Evolutionary conservation across 208 protist genomes (phyloP), one percentile per base, ranked within the genome.

Genomic region (Crithidia sp.): DNA sequence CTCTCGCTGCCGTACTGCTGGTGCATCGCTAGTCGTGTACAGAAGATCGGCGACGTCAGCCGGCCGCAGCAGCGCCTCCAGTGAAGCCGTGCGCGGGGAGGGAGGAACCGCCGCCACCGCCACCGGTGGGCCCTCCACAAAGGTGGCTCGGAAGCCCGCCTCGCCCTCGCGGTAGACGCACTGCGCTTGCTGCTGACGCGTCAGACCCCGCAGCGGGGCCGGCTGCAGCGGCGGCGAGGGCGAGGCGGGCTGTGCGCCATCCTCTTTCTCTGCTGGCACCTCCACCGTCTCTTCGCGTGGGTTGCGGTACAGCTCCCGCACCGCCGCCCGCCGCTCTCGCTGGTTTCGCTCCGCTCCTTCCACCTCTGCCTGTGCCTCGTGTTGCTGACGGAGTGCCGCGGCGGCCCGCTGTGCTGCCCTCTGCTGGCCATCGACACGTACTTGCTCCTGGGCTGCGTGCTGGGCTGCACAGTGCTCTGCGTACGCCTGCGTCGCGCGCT

Each of bases 381-480:
- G 82, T 44, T 83, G 60, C 10, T 14, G 43, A 44, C 73, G 54
- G 50, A 81, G 36, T 2, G 57, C 58, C 10, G 70, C 47, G 4
- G 82, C 74, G 16, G 82, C 85, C 36, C 85, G 76, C 60, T 62
- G 71, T 19, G 69, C 69, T 36, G 85, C 81, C n/a, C 56, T 64
- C 17, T 80, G 71, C 28, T 75, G 85, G 4, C 60, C 49, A 13
- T 64, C 54, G 13, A 53, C 16, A 19, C 65, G 12, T 12, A 47
- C 6, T 40, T 56, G 14, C 13, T 57, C 62, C 37, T 57, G 58
- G 40, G 58, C 57, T 8, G 28, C 36, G 19, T 53, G 41, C 16
- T 12, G 63, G 3, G 66, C 63, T 28, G 37, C 62, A 53, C 64
- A 70, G 9, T 70, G 41, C 8, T 43, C 41, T 16, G 57, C 63